These are phyloP conservation scores for Gracilariopsis chorda DNA, from an alignment of 23 red algal genomes.

Conservation along the genomic window DNA sequence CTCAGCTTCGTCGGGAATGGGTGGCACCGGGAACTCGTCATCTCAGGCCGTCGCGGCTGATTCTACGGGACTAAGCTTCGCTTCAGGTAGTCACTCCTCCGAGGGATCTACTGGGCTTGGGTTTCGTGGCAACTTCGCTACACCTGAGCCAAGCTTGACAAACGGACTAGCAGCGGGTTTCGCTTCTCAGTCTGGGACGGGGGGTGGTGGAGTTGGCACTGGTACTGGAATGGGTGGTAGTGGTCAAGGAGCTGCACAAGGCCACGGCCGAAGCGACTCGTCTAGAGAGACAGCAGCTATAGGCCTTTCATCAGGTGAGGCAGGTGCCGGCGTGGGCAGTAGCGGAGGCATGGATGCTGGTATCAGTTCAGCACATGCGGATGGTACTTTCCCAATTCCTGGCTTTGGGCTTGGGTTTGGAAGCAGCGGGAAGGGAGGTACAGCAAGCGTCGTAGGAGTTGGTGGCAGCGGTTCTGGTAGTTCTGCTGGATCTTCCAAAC, in stretches of 20 bases:
- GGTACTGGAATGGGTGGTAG: slow-evolving; percentile 16
- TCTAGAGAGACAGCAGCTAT: neutral
- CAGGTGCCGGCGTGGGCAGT: slow-evolving; percentile 18
- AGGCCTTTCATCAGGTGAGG: neutral
- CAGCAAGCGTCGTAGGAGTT: slow-evolving; percentile 13
- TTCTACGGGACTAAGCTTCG: neutral
- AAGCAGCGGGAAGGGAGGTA: slow-evolving; percentile 2
- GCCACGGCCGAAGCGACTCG: neutral
- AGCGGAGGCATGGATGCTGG: slow-evolving; percentile 20
- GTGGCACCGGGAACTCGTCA: slow-evolving; percentile 19
- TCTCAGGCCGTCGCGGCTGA: neutral
- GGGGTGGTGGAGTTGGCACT: slow-evolving; percentile 15
- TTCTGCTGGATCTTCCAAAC: neutral
- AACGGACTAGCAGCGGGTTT: slow-evolving; percentile 8
- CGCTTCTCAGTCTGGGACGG: neutral
- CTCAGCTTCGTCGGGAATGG: neutral
- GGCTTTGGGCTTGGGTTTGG: slow-evolving; percentile 13
- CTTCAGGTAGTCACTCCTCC: neutral
- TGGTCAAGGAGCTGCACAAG: slow-evolving; percentile 23
- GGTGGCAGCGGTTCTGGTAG: slow-evolving; percentile 1
- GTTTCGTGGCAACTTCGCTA: neutral
- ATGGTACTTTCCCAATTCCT: slow-evolving; percentile 11
- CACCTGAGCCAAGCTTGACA: neutral
- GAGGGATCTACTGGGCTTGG: slow-evolving; percentile 30
- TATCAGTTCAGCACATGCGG: slow-evolving; percentile 14